A percentile compares a stretch with the other conserved stretches of the same genome.
These are phyloP conservation scores for Parathielavia appendiculata DNA, from an alignment of 495 filamentous ascomycete genomes.

Conservation along the genomic window DNA sequence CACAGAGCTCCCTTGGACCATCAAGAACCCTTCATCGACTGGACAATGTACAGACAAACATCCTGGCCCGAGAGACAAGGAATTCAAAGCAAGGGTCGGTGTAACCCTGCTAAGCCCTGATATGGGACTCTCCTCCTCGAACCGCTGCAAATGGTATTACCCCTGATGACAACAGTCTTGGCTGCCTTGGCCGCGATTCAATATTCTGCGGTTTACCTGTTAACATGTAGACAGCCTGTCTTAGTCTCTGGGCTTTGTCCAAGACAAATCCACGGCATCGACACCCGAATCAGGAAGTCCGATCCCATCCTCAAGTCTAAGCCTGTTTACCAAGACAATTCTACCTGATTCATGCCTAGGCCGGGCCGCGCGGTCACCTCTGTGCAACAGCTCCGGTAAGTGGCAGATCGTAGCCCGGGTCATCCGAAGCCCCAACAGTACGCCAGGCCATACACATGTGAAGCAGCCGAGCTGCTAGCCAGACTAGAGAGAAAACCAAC, in stretches of 20 bases:
- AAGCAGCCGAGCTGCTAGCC: not conserved
- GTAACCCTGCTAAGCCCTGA: too few species aligned
- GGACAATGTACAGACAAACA: not conserved
- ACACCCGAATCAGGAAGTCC: constrained; percentile 2
- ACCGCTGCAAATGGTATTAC: not conserved
- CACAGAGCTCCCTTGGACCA: not conserved
- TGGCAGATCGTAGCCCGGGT: too few species aligned
- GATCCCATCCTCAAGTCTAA: constrained; percentile 5
- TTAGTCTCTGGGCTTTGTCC: not conserved
- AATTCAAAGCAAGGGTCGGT: not conserved
- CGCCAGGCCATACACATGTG: too few species aligned
- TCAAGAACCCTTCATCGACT: too few species aligned
- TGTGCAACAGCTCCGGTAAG: not conserved
- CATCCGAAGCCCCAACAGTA: not conserved
- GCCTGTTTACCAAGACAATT: constrained; percentile 1
- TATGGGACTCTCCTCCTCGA: not conserved
- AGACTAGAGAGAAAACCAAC: too few species aligned
- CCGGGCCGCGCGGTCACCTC: not conserved
- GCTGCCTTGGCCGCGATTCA: not conserved
- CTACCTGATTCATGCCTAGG: not conserved
- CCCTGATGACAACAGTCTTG: constrained; percentile 1
- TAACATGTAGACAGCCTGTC: not conserved
- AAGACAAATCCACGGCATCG: not conserved
- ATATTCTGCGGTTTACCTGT: not conserved
- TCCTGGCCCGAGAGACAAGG: too few species aligned